Evolutionary conservation across 1,284 basidiomycete genomes (phyloP).

Genomic region (Puccinia triticina): DNA sequence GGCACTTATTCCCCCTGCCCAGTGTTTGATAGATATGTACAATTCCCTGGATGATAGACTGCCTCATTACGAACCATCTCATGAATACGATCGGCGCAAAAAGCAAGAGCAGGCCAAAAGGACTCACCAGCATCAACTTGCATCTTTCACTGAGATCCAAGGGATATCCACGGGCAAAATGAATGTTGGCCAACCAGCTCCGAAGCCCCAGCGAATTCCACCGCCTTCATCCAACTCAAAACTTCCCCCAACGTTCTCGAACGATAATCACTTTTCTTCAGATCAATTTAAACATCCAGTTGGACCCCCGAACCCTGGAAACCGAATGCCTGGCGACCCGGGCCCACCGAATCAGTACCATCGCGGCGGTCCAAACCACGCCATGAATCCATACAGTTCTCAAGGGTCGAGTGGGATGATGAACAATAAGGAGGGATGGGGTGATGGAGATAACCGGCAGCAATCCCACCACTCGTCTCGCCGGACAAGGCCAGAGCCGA

Average conservation of each 20-base stretch:
- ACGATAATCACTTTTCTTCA: slow-evolving; percentile 1
- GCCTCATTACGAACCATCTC: slow-evolving; percentile 76
- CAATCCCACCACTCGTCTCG: slow-evolving; percentile 10
- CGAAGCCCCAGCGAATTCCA: slow-evolving; percentile 7
- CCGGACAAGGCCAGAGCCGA: slow-evolving; percentile 3
- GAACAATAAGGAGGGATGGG: neutral
- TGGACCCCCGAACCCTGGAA: neutral
- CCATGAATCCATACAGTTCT: slow-evolving; percentile 27
- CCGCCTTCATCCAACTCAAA: slow-evolving; percentile 15
- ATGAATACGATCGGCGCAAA: slow-evolving; percentile 79
- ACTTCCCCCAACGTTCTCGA: slow-evolving; percentile 4
- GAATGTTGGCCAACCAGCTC: slow-evolving; percentile 9
- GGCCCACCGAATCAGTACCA: slow-evolving; percentile 3
- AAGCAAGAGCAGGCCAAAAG: slow-evolving; percentile 39
- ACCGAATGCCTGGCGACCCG: neutral
- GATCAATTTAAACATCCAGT: slow-evolving; percentile 9
- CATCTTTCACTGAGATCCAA: slow-evolving; percentile 44
- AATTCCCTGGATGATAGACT: slow-evolving; percentile 63
- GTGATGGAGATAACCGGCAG: slow-evolving; percentile 3
- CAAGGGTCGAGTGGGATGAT: slow-evolving; percentile 12
- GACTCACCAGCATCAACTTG: slow-evolving; percentile 38
- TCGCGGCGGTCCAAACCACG: slow-evolving; percentile 9
- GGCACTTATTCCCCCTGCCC: slow-evolving; percentile 35
- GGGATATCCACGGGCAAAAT: slow-evolving; percentile 4
- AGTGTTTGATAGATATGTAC: slow-evolving; percentile 55